Evolutionary conservation across 1,139 yeast genomes (phyloP).

Genomic region (Lodderomyces margitis): DNA sequence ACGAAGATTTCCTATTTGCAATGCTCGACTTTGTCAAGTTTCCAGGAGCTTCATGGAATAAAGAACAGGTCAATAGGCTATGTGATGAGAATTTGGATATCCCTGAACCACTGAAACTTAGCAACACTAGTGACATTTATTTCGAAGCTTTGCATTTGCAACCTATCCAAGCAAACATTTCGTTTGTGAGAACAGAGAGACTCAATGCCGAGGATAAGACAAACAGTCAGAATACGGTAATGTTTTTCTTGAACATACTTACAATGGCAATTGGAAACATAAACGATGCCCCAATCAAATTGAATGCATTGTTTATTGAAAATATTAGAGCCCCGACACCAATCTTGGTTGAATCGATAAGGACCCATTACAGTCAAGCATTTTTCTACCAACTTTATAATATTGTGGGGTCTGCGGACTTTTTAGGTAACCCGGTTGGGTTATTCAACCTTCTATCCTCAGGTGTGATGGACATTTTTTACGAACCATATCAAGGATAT

Average conservation of each 20-base stretch:
- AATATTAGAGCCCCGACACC: slow-evolving; percentile 87
- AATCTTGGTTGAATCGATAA: slow-evolving; percentile 64
- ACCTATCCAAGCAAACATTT: slow-evolving; percentile 83
- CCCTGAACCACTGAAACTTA: slow-evolving; percentile 68
- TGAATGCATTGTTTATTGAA: slow-evolving; percentile 84
- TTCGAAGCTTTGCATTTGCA: slow-evolving; percentile 92
- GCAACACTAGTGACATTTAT: slow-evolving; percentile 71
- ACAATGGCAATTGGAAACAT: slow-evolving; percentile 98
- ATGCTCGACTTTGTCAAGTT: slow-evolving; percentile 72
- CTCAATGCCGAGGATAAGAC: slow-evolving; percentile 59
- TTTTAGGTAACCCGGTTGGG: slow-evolving; percentile 96
- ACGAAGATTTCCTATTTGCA: slow-evolving; percentile 88
- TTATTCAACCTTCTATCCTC: slow-evolving; percentile 88
- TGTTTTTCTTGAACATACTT: slow-evolving; percentile 77
- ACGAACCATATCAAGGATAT: slow-evolving; percentile 96
- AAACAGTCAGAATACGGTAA: slow-evolving; percentile 61
- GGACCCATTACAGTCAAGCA: slow-evolving; percentile 89
- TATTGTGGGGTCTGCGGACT: slow-evolving; percentile 93
- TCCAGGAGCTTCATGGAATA: slow-evolving; percentile 72
- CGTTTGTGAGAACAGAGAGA: slow-evolving; percentile 89
- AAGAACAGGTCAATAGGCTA: slow-evolving; percentile 45
- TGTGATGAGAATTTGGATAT: slow-evolving; percentile 63
- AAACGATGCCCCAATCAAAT: slow-evolving; percentile 91
- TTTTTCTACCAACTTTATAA: slow-evolving; percentile 90
- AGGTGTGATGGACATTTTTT: slow-evolving; percentile 93